Evolutionary conservation across 108 stramenopile genomes (phyloP), one percentile per base, ranked within the genome.

Genomic region (Hondaea fermentalgiana): DNA sequence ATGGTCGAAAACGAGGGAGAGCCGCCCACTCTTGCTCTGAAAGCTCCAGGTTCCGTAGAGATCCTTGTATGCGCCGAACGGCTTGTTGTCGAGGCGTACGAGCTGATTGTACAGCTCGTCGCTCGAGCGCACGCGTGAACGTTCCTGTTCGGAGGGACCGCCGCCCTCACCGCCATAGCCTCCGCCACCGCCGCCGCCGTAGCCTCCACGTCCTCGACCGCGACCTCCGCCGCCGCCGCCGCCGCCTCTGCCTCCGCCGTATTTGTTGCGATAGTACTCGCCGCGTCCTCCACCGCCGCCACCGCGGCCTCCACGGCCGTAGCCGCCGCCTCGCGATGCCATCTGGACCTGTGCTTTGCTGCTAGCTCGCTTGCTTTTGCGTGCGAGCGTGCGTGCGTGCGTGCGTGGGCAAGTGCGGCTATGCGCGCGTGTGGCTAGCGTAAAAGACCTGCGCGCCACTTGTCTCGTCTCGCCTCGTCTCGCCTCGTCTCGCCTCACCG

Each of bases 51-150:
- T 93, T 57, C 90, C 91, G 29, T 97, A 97, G 43, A 97, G 92
- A 83, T 96, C 96, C 76, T 97, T 96, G 91, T 98, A 98, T 12
- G 95, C 93, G 12, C 95, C 94, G 89, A 97, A 98, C 8, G 93
- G 92, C 88, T 92, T 90, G 49, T 95, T 94, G 88, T 98, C 97
- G 60, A 97, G 88, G 44, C 93, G 91, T 55, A 92, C 91, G 25
- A 98, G 92, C 23, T 57, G 55, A 16, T 57, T 16, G 55, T 57
- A 57, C 55, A 57, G 55, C 55, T 57, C 55, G 55, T 57, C 55
- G 55, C 55, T 57, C 14, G 14, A 14, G 14, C 55, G 55, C 55
- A 57, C 55, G 55, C 55, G 55, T 16, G 55, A 8, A 16, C 55
- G 55, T 8, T 57, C 55, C 55, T 57, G 55, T 16, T 57, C 55